Percentiles rank a stretch among this genome's conserved stretches.
Conservation (phyloP, 2,329 filamentous ascomycete genomes). For the Exophiala viscosa region DNA sequence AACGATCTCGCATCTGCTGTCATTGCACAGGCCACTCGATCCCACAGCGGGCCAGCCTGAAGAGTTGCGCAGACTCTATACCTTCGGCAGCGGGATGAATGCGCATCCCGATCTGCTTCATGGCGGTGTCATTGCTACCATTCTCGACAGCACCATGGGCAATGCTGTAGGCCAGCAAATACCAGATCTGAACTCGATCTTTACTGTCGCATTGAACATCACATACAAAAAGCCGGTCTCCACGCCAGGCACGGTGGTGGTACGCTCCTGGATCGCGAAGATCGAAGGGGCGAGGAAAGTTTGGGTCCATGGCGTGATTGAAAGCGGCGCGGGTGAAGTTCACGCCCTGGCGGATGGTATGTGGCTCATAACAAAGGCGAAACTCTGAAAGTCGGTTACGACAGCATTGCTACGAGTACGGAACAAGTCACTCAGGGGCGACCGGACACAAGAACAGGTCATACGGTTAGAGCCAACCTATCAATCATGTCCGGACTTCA, state of each 20-base stretch:
- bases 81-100: constrained; percentile 30
- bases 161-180: constrained; percentile 11
- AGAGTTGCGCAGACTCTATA: constrained; percentile 31
- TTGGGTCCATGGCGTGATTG: constrained; percentile 39
- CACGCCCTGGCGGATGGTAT: constrained; percentile 41
- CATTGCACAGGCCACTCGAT: constrained; percentile 10
- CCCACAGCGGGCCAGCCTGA: not conserved
- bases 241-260: constrained; percentile 37
- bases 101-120: constrained; percentile 31
- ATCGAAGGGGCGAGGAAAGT: constrained; percentile 37
- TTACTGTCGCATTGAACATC: constrained; percentile 41
- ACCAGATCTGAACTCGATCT: constrained; percentile 26
- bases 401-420: too few relatives aligned
- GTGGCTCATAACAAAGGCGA: constrained; percentile 36
- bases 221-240: constrained; percentile 38
- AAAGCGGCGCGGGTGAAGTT: constrained; percentile 36
- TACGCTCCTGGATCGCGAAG: constrained; percentile 33
- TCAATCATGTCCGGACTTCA: too few relatives aligned
- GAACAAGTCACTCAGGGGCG: too few relatives aligned
- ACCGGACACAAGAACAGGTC: too few relatives aligned
- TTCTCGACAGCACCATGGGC: constrained; percentile 31
- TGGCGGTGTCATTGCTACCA: constrained; percentile 30
- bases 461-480: too few relatives aligned
- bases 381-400: constrained; percentile 22
- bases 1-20: constrained; percentile 20